These are phyloP conservation scores for Kurtzmaniella cleridarum DNA, from an alignment of 805 yeast genomes.

Conservation along the genomic window DNA sequence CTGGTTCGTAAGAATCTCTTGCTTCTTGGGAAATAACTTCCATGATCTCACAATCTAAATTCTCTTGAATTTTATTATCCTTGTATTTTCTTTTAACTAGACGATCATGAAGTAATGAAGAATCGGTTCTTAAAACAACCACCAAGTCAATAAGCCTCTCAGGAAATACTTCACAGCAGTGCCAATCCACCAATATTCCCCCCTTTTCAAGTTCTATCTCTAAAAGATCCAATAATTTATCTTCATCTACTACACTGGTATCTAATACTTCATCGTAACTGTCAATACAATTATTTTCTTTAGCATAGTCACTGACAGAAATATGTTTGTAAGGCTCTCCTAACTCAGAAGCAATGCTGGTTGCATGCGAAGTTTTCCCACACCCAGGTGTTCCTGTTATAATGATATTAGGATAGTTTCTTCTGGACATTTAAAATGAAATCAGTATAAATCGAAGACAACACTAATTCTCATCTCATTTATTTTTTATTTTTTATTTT, in stretches of 20 bases:
- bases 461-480: not conserved
- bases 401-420: constrained; percentile 64
- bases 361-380: constrained; percentile 78
- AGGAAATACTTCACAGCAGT: constrained; percentile 92
- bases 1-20: constrained; percentile 68
- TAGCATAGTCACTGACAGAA: constrained; percentile 77
- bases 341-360: constrained; percentile 46
- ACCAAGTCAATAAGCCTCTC: constrained; percentile 90
- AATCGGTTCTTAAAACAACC: constrained; percentile 79
- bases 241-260: constrained; percentile 88
- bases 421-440: constrained; percentile 18
- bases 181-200: constrained; percentile 95
- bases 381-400: constrained; percentile 96
- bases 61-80: constrained; percentile 79
- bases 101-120: constrained; percentile 67
- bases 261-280: constrained; percentile 85
- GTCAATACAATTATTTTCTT: constrained; percentile 66
- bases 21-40: constrained; percentile 87
- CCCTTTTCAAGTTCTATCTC: constrained; percentile 79
- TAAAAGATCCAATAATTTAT: constrained; percentile 71
- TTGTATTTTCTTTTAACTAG: constrained; percentile 71
- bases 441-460: no score
- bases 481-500: no score
- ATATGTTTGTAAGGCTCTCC: constrained; percentile 46
- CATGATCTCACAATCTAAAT: constrained; percentile 96